Conservation (phyloP, 805 yeast genomes). For the Kockiozyma suomiensis region DNA sequence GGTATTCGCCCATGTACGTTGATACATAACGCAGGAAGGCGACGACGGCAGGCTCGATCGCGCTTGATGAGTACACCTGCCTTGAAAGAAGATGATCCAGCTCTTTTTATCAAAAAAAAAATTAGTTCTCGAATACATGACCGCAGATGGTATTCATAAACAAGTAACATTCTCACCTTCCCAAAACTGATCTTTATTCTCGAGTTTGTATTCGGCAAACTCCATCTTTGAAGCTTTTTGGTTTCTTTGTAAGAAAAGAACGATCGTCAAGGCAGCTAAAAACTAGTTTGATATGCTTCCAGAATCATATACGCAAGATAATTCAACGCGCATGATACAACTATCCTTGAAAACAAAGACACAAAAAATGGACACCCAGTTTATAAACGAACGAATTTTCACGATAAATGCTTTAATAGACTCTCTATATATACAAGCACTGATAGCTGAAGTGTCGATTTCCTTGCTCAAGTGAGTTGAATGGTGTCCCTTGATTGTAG, state of each 20-base stretch:
- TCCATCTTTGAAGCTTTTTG: conserved; percentile 35
- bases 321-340: no score
- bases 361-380: not conserved
- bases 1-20: conserved; percentile 37
- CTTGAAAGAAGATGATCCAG: conserved; percentile 55
- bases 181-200: conserved; percentile 41
- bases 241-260: no score
- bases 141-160: no score
- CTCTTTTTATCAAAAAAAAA: conserved; percentile 55
- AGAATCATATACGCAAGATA: not conserved
- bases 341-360: not conserved
- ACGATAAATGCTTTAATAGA: no score
- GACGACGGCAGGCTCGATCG: conserved; percentile 36
- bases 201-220: conserved; percentile 38
- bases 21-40: conserved; percentile 39
- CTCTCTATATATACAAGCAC: no score
- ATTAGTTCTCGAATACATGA: conserved; percentile 12
- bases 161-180: conserved; percentile 37
- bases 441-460: no score
- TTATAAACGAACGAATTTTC: not conserved
- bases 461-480: no score
- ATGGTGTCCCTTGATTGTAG: no score
- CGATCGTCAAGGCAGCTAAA: not conserved
- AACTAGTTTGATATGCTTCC: not conserved
- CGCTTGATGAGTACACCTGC: conserved; percentile 47